Evolutionary conservation across 176 grass and related monocot genomes (phyloP), one percentile per base, ranked within the genome.

Genomic region (Rhynchospora breviuscula): DNA sequence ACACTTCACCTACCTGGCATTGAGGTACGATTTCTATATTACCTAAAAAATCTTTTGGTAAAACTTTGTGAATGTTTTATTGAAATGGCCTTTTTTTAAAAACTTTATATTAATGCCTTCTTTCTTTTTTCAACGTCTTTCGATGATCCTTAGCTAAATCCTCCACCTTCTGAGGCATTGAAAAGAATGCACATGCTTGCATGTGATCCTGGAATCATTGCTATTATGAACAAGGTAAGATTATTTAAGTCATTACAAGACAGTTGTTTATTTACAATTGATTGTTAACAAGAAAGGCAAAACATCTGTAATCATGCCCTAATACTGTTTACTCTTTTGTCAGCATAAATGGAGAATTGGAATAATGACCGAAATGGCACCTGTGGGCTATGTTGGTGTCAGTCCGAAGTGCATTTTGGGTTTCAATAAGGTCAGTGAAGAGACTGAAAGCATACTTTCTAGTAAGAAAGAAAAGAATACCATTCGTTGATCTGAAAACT

Each of bases 121-220:
- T 85, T 86, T 62, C 29, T 78, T 61, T 79, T 61, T 23, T 87
- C 56, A 12, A 58, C 26, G 1, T 52, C 57, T 63, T 84, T 54
- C 70, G 3, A 80, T 80, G 26, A 45, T 46, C 19, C 54, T 68
- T 67, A 99, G 96, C 57, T 99, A 62, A 93, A 93, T 84, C 96
- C 96, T 85, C 88, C 89, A 85, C 79, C 91, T 45, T 90, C 93
- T 0, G 93, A 95, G 87, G 96, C 93, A 84, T 81, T 99, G 80
- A 99, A 91, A 93, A 93, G 91, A 86, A 93, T 99, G 96, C 96
- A 99, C 80, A 93, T 93, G 89, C 93, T 99, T 89, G 96, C 96
- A 78, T 99, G 89, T 62, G 96, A 99, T 83, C 89, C 93, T 83
- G 96, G 93, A 49, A 95, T 99, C 82, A 89, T 99, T 92, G 93